Conservation (phyloP, 2,329 filamentous ascomycete species). For the Pseudocercospora fijiensis region DNA sequence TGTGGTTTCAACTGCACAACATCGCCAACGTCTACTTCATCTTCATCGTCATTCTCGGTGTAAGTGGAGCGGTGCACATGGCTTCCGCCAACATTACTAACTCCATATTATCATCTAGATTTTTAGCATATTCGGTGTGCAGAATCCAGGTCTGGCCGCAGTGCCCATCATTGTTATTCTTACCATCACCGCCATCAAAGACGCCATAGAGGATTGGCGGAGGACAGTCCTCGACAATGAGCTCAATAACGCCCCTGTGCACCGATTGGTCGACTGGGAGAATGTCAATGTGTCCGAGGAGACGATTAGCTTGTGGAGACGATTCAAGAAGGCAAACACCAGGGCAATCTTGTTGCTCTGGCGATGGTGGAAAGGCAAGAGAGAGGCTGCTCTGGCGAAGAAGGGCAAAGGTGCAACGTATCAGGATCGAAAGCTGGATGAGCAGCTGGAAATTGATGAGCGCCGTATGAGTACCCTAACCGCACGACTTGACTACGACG, state of each 20-base stretch:
- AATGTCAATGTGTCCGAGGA: conserved; percentile 94
- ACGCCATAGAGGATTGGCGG: conserved; percentile 92
- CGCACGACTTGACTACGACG: conserved; percentile 44
- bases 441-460: conserved; percentile 50
- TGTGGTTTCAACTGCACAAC: conserved; percentile 98
- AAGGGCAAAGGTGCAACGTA: conserved; percentile 51
- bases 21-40: conserved; percentile 98
- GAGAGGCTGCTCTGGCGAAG: conserved; percentile 41
- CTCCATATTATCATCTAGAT: conserved; percentile 53
- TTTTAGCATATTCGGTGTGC: conserved; percentile 91
- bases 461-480: conserved; percentile 50
- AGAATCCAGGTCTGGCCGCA: conserved; percentile 84
- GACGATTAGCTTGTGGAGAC: conserved; percentile 80
- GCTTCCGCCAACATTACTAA: not conserved
- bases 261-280: conserved; percentile 81
- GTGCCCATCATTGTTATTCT: conserved; percentile 94
- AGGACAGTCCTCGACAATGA: conserved; percentile 88
- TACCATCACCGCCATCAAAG: conserved; percentile 83
- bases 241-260: conserved; percentile 92
- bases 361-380: conserved; percentile 46
- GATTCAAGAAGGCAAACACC: conserved; percentile 83
- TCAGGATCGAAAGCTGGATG: conserved; percentile 49
- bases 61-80: conserved; percentile 54
- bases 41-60: conserved; percentile 89
- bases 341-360: conserved; percentile 59